These are phyloP conservation scores for Serendipita indica DNA, from an alignment of 768 basidiomycete species.

Conservation along the genomic window DNA sequence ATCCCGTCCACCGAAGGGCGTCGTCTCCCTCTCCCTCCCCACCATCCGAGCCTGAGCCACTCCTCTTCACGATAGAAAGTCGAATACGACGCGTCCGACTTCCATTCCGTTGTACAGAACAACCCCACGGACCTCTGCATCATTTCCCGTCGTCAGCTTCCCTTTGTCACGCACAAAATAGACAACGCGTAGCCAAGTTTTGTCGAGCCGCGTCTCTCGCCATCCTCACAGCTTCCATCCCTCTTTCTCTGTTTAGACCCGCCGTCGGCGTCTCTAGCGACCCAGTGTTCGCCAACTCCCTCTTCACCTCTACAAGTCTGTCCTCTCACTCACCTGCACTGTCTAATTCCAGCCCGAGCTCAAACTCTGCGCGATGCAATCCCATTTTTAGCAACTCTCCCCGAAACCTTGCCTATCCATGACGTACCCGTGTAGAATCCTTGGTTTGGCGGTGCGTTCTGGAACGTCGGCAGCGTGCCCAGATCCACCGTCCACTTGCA, in stretches of 20 bases:
- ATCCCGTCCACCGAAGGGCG: no score
- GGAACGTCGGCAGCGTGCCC: slow-evolving; percentile 61
- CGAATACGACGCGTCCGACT: slow-evolving; percentile 62
- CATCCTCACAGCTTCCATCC: neutral
- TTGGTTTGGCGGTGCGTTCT: slow-evolving; percentile 42
- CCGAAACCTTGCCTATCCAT: neutral
- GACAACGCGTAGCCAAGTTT: neutral
- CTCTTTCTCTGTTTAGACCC: neutral
- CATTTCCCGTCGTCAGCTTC: neutral
- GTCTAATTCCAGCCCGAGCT: slow-evolving; percentile 69
- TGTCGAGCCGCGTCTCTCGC: neutral
- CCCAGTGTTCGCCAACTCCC: neutral
- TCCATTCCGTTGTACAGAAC: slow-evolving; percentile 60
- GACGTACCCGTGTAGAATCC: slow-evolving; percentile 68
- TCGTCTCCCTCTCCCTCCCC: no score
- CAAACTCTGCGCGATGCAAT: slow-evolving; percentile 44
- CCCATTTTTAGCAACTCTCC: neutral
- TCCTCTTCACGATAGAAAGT: slow-evolving; percentile 26
- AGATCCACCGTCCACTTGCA: slow-evolving; percentile 67
- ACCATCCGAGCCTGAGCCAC: slow-evolving; percentile 2
- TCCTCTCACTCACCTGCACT: slow-evolving; percentile 32
- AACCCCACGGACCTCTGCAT: slow-evolving; percentile 59
- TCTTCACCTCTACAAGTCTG: neutral
- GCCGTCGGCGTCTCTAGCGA: neutral
- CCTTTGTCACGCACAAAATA: neutral